Base-by-base conservation (phyloP, 208 protist genomes). In the Sergeia podlipaevii region DNA sequence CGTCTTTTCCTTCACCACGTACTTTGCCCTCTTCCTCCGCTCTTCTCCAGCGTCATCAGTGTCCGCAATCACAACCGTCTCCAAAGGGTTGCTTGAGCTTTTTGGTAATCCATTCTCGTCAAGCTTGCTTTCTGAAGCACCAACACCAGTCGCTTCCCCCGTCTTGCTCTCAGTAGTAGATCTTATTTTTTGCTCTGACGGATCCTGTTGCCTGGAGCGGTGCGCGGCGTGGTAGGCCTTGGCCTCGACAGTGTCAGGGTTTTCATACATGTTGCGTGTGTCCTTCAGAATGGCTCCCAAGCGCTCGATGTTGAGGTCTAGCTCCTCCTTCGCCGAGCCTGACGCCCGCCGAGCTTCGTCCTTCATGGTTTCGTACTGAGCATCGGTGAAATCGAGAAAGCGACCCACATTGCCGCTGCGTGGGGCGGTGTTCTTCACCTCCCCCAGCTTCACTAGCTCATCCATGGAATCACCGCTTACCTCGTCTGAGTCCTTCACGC, bases 331-430 rank as follows among this genome's bases (percentile, higher is more conserved):
- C 23, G 73, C 71, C 36, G 55, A 13, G 8, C 56, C 45, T 5
- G 48, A 56, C 44, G 63, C 63, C 24, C 51, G 57, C 18, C 61
- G 60, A 30, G 41, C 21, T 45, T 59, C 44, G 23, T 65, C 42
- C 39, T 59, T 39, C 44, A 69, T 62, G 41, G 44, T 37, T 29
- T 48, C 49, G 24, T 66, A 23, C 50, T 77, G 60, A 18, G 39
- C 21, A 34, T 65, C 46, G 0, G 72, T 73, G 56, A 74, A 77
- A 17, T 83, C 62, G 36, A 87, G 48, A 52, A 87, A 87, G 48
- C 80, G 80, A 51, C 61, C 52, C 18, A 83, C 58, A 43, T 87
- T 83, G 36, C 80, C 80, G 47, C 75, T 83, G 46, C 80, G 70
- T 3, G 75, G 71, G 6, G 80, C 39, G 7, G 33, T 48, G 54